Evolutionary conservation across 768 basidiomycete species (phyloP).

Genomic region (Albatrellus ellisii): DNA sequence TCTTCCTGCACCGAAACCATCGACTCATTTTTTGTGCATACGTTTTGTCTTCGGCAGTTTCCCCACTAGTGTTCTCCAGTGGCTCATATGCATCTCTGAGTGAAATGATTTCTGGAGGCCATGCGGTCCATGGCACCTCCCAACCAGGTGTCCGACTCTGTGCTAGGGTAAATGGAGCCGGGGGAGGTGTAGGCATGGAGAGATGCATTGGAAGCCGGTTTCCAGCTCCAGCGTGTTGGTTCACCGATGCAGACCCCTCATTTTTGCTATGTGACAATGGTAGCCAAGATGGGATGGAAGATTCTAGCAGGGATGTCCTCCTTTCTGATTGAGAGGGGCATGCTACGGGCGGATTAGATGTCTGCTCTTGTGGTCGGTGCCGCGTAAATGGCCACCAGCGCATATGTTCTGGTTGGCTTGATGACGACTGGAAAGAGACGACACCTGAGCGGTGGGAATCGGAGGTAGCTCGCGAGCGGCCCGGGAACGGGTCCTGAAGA

Average conservation of each 20-base stretch:
- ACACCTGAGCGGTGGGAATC: conserved; percentile 37
- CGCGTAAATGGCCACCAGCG: conserved; percentile 71
- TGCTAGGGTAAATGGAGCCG: conserved; percentile 33
- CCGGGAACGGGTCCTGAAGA: conserved; percentile 19
- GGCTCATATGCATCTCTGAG: conserved; percentile 4
- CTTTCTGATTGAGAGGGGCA: background rate
- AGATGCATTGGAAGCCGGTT: too few species aligned
- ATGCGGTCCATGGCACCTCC: conserved; percentile 56
- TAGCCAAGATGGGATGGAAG: background rate
- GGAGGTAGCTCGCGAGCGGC: conserved; percentile 20
- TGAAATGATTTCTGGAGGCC: conserved; percentile 16
- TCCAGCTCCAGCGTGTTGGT: too few species aligned
- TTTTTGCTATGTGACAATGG: too few species aligned
- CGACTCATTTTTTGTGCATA: conserved; percentile 9
- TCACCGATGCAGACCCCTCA: conserved; percentile 13
- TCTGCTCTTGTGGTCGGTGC: conserved; percentile 17
- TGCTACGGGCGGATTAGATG: background rate
- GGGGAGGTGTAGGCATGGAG: conserved; percentile 22
- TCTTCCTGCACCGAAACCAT: conserved; percentile 28
- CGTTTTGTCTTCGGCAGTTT: conserved; percentile 11
- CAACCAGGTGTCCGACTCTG: conserved; percentile 49
- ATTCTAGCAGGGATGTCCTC: background rate
- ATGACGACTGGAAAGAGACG: conserved; percentile 37
- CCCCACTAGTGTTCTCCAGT: conserved; percentile 3
- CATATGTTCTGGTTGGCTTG: conserved; percentile 17